Percentiles rank a stretch among this genome's conserved stretches.
Conservation (phyloP, 2,329 filamentous ascomycete species). For the Neopestalotiopsis rosae region DNA sequence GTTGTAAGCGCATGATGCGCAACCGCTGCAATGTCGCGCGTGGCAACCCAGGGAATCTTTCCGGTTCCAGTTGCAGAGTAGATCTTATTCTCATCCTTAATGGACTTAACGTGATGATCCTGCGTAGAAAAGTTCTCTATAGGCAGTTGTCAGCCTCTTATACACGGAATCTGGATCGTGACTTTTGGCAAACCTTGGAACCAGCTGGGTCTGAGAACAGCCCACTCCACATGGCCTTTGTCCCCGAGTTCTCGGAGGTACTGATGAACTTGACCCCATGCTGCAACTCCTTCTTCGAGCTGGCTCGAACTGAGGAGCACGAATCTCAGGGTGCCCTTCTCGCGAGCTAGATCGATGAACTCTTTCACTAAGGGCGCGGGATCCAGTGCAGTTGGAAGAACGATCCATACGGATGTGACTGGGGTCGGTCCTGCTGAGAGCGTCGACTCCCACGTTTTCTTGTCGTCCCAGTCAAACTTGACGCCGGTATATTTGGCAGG, state of each 20-base stretch:
- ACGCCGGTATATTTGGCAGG: conserved; percentile 29
- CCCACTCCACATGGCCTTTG: conserved; percentile 44
- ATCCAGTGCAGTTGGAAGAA: conserved; percentile 41
- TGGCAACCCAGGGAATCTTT: conserved; percentile 51
- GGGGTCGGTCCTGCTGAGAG: conserved; percentile 18
- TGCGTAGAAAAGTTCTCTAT: conserved; percentile 14
- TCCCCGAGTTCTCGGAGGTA: conserved; percentile 44
- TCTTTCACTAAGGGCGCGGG: conserved; percentile 39
- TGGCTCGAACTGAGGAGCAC: conserved; percentile 48
- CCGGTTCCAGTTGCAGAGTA: conserved; percentile 44
- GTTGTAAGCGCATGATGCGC: conserved; percentile 44
- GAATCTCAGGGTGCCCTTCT: conserved; percentile 45
- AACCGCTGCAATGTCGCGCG: conserved; percentile 52
- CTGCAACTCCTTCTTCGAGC: conserved; percentile 40
- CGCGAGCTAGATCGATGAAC: conserved; percentile 48
- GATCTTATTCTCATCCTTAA: conserved; percentile 30
- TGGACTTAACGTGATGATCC: conserved; percentile 29
- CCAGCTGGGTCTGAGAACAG: conserved; percentile 51
- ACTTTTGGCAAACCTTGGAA: conserved; percentile 38
- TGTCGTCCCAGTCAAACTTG: conserved; percentile 52
- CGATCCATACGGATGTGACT: conserved; percentile 46
- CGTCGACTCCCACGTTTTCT: conserved; percentile 45
- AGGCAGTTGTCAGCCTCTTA: conserved; percentile 24
- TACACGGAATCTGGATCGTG: not conserved
- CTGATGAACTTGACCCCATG: conserved; percentile 42